A percentile compares a stretch with the other conserved stretches of the same genome.
phyloP scores from a whole-genome alignment of 768 basidiomycete species.

The Trametes coccinea region DNA sequence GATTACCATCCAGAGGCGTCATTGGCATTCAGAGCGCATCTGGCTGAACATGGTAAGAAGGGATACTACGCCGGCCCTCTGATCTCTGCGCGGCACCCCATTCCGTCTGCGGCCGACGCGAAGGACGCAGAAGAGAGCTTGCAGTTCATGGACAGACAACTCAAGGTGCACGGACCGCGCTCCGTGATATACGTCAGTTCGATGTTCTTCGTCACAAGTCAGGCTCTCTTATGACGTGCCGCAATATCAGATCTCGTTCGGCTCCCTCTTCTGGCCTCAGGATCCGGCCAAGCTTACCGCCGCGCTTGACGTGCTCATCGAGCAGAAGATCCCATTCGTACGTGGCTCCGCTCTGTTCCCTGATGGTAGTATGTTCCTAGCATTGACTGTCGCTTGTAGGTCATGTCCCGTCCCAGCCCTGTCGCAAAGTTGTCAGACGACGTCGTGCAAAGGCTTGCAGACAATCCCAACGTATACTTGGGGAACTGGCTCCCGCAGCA shows the following conservation, averaged over 20 bases:
- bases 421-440: background rate
- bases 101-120: background rate
- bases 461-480: background rate
- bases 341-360: background rate
- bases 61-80: conserved; percentile 22
- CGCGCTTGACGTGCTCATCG: conserved; percentile 2
- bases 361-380: background rate
- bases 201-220: too few species aligned
- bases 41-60: conserved; percentile 4
- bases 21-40: background rate
- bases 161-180: conserved; percentile 15
- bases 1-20: conserved; percentile 9
- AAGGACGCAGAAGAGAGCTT: conserved; percentile 4
- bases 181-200: conserved; percentile 24
- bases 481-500: conserved; percentile 7
- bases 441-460: background rate
- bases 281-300: conserved; percentile 5
- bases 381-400: background rate
- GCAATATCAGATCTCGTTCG: background rate
- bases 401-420: background rate
- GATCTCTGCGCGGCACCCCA: background rate
- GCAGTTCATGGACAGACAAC: conserved; percentile 17
- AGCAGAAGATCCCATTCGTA: conserved; percentile 7
- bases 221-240: background rate
- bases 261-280: conserved; percentile 3